A percentile compares a stretch with the other conserved stretches of the same genome.
These are phyloP conservation scores for Parasarocladium wereldwijsianum DNA, from an alignment of 2,329 filamentous ascomycete species.

Conservation along the genomic window DNA sequence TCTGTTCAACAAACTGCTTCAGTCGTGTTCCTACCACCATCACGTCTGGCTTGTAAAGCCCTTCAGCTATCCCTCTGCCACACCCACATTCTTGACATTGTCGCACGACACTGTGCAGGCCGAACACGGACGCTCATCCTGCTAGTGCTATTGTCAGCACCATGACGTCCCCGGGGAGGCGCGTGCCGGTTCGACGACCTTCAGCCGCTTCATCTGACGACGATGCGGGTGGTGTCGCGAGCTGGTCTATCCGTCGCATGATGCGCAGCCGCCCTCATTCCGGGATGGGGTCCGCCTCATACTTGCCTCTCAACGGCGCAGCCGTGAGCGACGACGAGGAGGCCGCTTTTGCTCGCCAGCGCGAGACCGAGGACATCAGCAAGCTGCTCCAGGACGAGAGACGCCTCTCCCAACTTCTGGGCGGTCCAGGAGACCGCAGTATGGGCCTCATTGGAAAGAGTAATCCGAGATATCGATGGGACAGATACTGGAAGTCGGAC, in stretches of 20 bases:
- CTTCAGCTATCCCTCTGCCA: too few relatives aligned
- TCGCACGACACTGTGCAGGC: too few relatives aligned
- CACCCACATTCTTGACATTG: too few relatives aligned
- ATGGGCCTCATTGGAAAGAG: conserved; percentile 79
- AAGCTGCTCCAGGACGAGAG: conserved; percentile 38
- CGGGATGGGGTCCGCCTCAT: conserved; percentile 14
- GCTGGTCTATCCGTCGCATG: conserved; percentile 20
- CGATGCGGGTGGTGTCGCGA: conserved; percentile 13
- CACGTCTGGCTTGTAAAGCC: too few relatives aligned
- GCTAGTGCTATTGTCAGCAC: too few relatives aligned
- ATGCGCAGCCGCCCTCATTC: conserved; percentile 23
- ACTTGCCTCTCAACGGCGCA: conserved; percentile 9
- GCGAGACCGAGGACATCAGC: conserved; percentile 28
- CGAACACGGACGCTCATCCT: too few relatives aligned
- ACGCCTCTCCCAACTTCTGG: conserved; percentile 42
- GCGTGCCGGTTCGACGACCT: conserved; percentile 12
- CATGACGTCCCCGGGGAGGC: conserved; percentile 6
- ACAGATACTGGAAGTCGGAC: conserved; percentile 72
- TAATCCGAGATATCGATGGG: conserved; percentile 76
- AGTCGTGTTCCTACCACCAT: too few relatives aligned
- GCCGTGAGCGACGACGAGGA: conserved; percentile 17
- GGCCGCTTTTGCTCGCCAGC: conserved; percentile 8
- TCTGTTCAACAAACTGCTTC: too few relatives aligned
- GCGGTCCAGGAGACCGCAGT: conserved; percentile 61
- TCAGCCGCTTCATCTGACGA: conserved; percentile 19